Percentiles rank a stretch among this genome's conserved stretches.
These are phyloP conservation scores for Penicillium manginii DNA, from an alignment of 495 filamentous ascomycete species.

Conservation along the genomic window DNA sequence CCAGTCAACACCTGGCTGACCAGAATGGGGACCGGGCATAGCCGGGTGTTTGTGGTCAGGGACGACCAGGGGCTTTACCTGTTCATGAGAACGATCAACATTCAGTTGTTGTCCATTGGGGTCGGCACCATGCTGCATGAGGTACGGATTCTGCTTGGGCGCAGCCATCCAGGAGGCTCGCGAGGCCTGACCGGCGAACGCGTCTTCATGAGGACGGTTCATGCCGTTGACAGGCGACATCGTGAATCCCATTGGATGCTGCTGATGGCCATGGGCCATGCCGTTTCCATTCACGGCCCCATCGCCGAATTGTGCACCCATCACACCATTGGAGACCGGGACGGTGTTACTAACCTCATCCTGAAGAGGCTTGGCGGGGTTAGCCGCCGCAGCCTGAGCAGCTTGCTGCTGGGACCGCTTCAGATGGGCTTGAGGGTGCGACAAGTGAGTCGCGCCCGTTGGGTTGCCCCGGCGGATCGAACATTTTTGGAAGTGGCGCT, in stretches of 20 bases:
- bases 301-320: conserved; percentile 50
- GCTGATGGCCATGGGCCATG: conserved; percentile 46
- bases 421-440: conserved; percentile 84
- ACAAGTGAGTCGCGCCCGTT: conserved; percentile 87
- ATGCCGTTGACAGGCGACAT: conserved; percentile 53
- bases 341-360: conserved; percentile 54
- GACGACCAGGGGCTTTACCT: conserved; percentile 52
- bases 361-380: conserved; percentile 56
- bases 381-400: conserved; percentile 54
- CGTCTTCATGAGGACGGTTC: conserved; percentile 47
- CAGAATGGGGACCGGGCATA: conserved; percentile 47
- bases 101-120: conserved; percentile 48
- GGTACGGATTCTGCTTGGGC: conserved; percentile 54
- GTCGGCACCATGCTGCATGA: conserved; percentile 48
- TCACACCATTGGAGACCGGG: conserved; percentile 47
- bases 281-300: conserved; percentile 51
- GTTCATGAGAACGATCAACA: conserved; percentile 54
- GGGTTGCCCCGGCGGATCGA: conserved; percentile 94
- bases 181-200: conserved; percentile 43
- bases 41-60: conserved; percentile 49
- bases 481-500: conserved; percentile 98
- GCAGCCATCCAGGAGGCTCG: conserved; percentile 51
- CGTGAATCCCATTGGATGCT: conserved; percentile 49
- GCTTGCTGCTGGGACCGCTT: conserved; percentile 65
- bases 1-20: conserved; percentile 63